Evolutionary conservation across 73 alveolate genomes (phyloP).

Genomic region (Breviolum minutum): DNA sequence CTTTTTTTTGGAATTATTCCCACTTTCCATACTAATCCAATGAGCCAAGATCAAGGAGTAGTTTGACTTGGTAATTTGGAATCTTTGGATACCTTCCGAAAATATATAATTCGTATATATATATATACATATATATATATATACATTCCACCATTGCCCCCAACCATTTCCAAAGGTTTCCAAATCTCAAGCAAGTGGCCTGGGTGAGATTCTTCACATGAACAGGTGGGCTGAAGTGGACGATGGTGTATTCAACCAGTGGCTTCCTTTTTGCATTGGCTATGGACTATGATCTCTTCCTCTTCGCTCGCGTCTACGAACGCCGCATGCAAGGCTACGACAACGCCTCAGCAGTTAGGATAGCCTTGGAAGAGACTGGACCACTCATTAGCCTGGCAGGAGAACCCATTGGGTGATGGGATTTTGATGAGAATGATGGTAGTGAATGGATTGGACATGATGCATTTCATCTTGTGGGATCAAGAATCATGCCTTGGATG

Average conservation of each 20-base stretch:
- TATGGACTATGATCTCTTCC: slow-evolving; percentile 83
- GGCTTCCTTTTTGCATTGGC: slow-evolving; percentile 80
- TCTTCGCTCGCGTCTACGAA: slow-evolving; percentile 88
- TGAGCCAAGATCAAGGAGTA: no score
- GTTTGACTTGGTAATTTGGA: no score
- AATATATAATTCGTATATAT: no score
- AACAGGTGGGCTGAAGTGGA: slow-evolving; percentile 93
- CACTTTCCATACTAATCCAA: no score
- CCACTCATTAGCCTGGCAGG: slow-evolving; percentile 83
- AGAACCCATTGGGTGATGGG: not conserved
- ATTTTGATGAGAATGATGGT: no score
- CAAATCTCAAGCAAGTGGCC: no score
- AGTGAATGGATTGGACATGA: no score
- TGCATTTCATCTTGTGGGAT: not conserved
- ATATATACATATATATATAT: no score
- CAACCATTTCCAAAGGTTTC: no score
- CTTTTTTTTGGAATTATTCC: no score
- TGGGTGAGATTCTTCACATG: not conserved
- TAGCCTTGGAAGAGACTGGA: slow-evolving; percentile 85
- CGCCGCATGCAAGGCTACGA: slow-evolving; percentile 76
- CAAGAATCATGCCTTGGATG: not conserved
- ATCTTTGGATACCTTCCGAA: no score
- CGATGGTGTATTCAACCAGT: slow-evolving; percentile 69
- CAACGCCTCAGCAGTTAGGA: slow-evolving; percentile 81
- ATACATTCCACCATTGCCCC: no score